Base-by-base conservation (phyloP, 2,329 filamentous ascomycete genomes). In the Raffaelea albimanens region DNA sequence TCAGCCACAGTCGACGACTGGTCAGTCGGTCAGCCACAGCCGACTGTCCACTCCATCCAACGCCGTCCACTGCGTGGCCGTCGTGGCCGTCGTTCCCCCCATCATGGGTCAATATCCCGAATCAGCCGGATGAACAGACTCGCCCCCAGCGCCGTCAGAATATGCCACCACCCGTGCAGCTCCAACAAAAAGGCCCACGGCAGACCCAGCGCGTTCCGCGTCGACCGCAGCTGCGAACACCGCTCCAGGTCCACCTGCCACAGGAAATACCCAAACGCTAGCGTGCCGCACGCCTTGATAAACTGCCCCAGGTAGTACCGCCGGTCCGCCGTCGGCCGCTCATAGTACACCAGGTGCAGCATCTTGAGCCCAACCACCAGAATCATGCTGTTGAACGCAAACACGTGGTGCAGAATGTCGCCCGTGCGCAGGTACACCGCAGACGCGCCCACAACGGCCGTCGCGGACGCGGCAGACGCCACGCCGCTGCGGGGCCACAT, bases 81-180 rank as follows among this genome's bases (percentile, higher is more conserved):
- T n/a, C n/a, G n/a, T n/a, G n/a, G n/a, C n/a, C n/a, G n/a, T n/a
- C n/a, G n/a, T n/a, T n/a, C n/a, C 39, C 16, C 11, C 8, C 33
- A n/a, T 23, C 40, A 44, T n/a, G 43, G 39, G 10, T 45, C 20
- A 10, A 63, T 44, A 40, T 64, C 60, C 49, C 63, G 57, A 13
- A 60, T 56, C 22, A 64, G 48, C 48, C 62, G 52, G 59, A 70
- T 69, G 40, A 65, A 67, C 42, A 58, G 57, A 21, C 67, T 68
- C 4, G 76, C 75, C 1, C 74, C 71, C 19, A 76, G 62, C 0
- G 75, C 78, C 0, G 78, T 82, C 22, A 80, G 61, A 16, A 82
- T 61, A 54, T 82, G 78, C 78, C 78, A 82, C 78, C 77, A 82
- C 1, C 76, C 78, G 55, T 82, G 78, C 14, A 81, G 56, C 60